A percentile compares a stretch with the other conserved stretches of the same genome.
These are phyloP conservation scores for Delphinella strobiligena DNA, from an alignment of 2,329 filamentous ascomycete species.

Conservation along the genomic window DNA sequence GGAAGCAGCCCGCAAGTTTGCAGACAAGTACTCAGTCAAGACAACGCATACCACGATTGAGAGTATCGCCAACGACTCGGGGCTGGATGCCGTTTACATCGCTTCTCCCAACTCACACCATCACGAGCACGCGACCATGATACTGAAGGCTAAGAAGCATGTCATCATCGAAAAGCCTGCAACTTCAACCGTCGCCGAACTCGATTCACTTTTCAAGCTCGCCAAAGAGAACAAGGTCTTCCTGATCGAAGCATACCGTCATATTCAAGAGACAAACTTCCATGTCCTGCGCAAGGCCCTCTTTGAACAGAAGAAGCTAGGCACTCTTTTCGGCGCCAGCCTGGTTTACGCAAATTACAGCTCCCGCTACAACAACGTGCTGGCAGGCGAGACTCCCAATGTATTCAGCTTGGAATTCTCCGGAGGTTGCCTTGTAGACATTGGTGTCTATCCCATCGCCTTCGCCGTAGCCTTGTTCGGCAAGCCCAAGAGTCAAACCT, in stretches of 20 bases:
- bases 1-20: slow-evolving; percentile 31
- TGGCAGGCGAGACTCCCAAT: slow-evolving; percentile 34
- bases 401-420: slow-evolving; percentile 37
- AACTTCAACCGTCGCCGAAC: slow-evolving; percentile 29
- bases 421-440: slow-evolving; percentile 35
- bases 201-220: slow-evolving; percentile 30
- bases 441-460: slow-evolving; percentile 37
- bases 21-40: slow-evolving; percentile 25
- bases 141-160: slow-evolving; percentile 33
- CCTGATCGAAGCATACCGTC: slow-evolving; percentile 37
- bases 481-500: slow-evolving; percentile 26
- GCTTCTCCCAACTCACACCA: slow-evolving; percentile 38
- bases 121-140: slow-evolving; percentile 31
- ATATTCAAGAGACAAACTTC: slow-evolving; percentile 39
- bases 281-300: slow-evolving; percentile 26
- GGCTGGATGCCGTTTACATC: slow-evolving; percentile 34
- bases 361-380: slow-evolving; percentile 34
- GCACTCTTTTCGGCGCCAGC: slow-evolving; percentile 31
- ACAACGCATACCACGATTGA: slow-evolving; percentile 29
- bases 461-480: slow-evolving; percentile 38
- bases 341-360: slow-evolving; percentile 34
- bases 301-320: slow-evolving; percentile 25
- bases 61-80: slow-evolving; percentile 24
- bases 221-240: slow-evolving; percentile 29
- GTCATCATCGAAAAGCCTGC: slow-evolving; percentile 40